phyloP scores from a whole-genome alignment of 768 basidiomycete species.

The Boletellus ananiceps region DNA sequence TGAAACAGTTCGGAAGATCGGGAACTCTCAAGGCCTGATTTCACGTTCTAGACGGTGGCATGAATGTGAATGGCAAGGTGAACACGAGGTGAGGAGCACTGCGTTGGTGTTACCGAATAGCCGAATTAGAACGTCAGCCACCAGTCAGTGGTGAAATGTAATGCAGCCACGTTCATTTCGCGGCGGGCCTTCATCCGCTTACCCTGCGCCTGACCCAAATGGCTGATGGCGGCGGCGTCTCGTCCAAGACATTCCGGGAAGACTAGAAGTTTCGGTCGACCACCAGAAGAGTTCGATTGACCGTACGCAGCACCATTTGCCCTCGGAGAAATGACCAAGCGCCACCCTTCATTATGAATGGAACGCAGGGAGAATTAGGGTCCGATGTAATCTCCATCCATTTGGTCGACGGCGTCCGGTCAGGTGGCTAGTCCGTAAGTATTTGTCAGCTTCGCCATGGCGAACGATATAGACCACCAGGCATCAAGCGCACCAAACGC shows the following conservation, averaged over 20 bases:
- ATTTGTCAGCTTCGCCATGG: slow-evolving; percentile 21
- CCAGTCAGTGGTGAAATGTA: slow-evolving; percentile 9
- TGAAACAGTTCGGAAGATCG: slow-evolving; percentile 20
- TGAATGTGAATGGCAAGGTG: slow-evolving; percentile 24
- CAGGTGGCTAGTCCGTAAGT: slow-evolving; percentile 11
- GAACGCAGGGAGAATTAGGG: slow-evolving; percentile 19
- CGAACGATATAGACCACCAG: slow-evolving; percentile 10
- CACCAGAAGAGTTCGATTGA: slow-evolving; percentile 7
- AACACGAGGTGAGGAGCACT: slow-evolving; percentile 29
- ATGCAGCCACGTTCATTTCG: slow-evolving; percentile 15
- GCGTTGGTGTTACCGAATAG: slow-evolving; percentile 11
- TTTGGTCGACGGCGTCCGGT: slow-evolving; percentile 13
- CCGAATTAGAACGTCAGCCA: slow-evolving; percentile 16
- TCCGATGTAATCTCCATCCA: slow-evolving; percentile 16
- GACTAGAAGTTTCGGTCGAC: slow-evolving; percentile 6
- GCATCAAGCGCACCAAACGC: slow-evolving; percentile 14
- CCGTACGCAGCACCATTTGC: slow-evolving; percentile 10
- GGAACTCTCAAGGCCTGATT: slow-evolving; percentile 8
- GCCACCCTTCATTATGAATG: slow-evolving; percentile 18
- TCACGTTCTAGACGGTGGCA: slow-evolving; percentile 23
- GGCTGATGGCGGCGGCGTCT: slow-evolving; percentile 1
- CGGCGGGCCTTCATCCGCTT: slow-evolving; percentile 11
- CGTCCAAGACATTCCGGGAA: slow-evolving; percentile 12
- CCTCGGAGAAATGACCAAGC: slow-evolving; percentile 8
- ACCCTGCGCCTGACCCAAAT: slow-evolving; percentile 9